Evolutionary conservation across 257 asterid species (phyloP), one percentile per base, ranked within the genome.

Genomic region (Datura wrightii): DNA sequence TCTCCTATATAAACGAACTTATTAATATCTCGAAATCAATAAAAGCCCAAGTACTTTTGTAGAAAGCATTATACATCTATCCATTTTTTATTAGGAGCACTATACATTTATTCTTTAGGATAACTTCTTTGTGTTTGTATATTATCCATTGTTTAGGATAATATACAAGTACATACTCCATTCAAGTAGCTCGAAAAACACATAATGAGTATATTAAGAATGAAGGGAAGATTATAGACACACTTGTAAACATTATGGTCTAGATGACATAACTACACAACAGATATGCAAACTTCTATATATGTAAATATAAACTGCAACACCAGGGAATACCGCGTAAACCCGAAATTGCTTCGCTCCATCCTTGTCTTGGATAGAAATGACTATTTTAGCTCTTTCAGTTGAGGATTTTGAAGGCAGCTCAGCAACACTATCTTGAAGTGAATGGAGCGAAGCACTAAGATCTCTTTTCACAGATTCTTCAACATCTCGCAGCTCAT

Each of bases 391-490:
- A 31, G 79, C 86, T 78, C 88, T 86, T 37, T 86, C 86, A 83
- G 10, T 31, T 54, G 82, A 34, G 74, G 86, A 42, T 67, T 13
- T 83, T 34, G 74, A 36, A 10, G 41, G 78, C 48, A 44, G 84
- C 36, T 86, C 81, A 44, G 58, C 14, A 83, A 80, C 88, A 86
- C 74, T 72, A 19, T 83, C 88, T 50, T 72, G 58, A 65, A 66
- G 54, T 62, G 82, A 86, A 55, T 58, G 84, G 48, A 86, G 59
- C 0, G 85, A 71, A 83, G 82, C 67, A 78, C 78, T 16, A 78
- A 78, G 83, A 10, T 84, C 87, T 80, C 71, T 88, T 83, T 79
- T 87, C 31, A 84, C 87, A 54, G 85, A 80, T 84, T 89, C 91
- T 82, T 87, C 85, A 67, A 83, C 85, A 83, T 83, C 80, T 83